A percentile compares a stretch with the other conserved stretches of the same genome.
Conservation (phyloP, 2,329 filamentous ascomycete genomes). For the Stagonosporopsis vannaccii region DNA sequence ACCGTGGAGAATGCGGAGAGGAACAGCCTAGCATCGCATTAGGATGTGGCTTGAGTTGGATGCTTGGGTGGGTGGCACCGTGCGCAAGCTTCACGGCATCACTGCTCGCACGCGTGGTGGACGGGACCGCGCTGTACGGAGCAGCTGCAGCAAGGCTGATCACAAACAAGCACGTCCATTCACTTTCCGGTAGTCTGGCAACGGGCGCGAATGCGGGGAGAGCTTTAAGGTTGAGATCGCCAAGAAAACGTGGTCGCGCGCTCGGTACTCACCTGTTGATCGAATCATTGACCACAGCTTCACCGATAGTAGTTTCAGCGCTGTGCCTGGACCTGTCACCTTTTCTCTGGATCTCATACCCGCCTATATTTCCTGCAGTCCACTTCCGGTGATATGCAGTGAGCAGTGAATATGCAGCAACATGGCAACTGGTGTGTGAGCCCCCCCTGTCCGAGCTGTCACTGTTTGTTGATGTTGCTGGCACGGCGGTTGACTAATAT, state of each 20-base stretch:
- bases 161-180: constrained; percentile 1
- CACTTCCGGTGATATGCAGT: constrained; percentile 17
- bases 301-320: constrained; percentile 5
- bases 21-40: constrained; percentile 18
- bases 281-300: constrained; percentile 16
- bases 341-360: neutral
- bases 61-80: constrained; percentile 10
- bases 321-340: constrained; percentile 7
- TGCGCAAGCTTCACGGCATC: constrained; percentile 1
- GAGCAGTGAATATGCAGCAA: constrained; percentile 26
- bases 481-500: constrained; percentile 13
- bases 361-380: neutral
- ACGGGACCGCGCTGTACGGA: neutral
- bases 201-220: constrained; percentile 18
- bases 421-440: constrained; percentile 41
- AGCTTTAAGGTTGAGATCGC: constrained; percentile 15
- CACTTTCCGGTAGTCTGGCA: constrained; percentile 7
- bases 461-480: constrained; percentile 4
- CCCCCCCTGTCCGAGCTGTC: constrained; percentile 2
- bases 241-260: constrained; percentile 14
- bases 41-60: constrained; percentile 20
- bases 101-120: neutral
- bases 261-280: constrained; percentile 6
- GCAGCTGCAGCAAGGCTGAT: constrained; percentile 5
- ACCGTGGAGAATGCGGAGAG: constrained; percentile 23